These are phyloP conservation scores for Capsicum baccatum DNA, from an alignment of 257 asterid species.

Conservation along the genomic window DNA sequence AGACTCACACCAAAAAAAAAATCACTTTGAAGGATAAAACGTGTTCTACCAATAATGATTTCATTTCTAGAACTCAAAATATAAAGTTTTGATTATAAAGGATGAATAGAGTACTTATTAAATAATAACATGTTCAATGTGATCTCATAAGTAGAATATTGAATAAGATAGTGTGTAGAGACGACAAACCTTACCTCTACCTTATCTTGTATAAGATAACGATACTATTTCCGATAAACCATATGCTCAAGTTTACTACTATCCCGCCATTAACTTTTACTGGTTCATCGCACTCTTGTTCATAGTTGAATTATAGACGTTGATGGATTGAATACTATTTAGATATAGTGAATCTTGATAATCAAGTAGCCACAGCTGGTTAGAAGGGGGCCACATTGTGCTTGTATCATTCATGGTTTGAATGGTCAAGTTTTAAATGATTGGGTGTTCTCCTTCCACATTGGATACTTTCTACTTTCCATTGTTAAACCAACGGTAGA, in stretches of 20 bases:
- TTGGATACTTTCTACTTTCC: conserved; percentile 66
- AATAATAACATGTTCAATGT: too few species aligned
- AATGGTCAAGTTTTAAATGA: conserved; percentile 82
- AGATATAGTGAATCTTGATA: neutral
- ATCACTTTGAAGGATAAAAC: too few species aligned
- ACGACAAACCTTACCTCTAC: too few species aligned
- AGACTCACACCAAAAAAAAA: too few species aligned
- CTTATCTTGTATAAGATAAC: too few species aligned
- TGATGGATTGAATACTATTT: neutral
- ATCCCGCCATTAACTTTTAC: neutral
- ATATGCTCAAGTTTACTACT: neutral
- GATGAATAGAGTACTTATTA: too few species aligned
- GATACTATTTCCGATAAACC: too few species aligned
- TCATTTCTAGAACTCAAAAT: too few species aligned
- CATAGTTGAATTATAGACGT: neutral
- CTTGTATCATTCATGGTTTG: conserved; percentile 64
- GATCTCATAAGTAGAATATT: too few species aligned
- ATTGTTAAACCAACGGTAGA: neutral
- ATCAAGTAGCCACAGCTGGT: conserved; percentile 30
- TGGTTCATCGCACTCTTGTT: neutral
- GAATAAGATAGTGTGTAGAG: too few species aligned
- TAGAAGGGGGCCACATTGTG: conserved; percentile 46
- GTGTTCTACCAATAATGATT: too few species aligned
- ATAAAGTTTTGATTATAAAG: too few species aligned
- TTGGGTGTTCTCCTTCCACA: conserved; percentile 65